Evolutionary conservation across 139 green algal species (phyloP).

Genomic region (Haematococcus sp.): DNA sequence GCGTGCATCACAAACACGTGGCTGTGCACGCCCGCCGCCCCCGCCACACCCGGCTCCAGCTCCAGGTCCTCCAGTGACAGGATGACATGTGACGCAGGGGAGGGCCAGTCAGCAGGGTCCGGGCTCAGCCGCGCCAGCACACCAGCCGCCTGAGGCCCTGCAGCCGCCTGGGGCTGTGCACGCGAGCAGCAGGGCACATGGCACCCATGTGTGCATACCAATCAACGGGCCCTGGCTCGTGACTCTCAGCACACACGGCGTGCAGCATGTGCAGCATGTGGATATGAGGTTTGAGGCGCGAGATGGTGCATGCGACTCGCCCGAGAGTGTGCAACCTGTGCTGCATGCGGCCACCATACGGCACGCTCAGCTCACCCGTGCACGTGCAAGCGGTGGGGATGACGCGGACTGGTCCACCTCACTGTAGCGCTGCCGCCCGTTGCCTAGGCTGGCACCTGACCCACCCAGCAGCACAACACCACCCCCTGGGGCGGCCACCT

Average conservation of each 20-base stretch:
- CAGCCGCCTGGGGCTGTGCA: slow-evolving; percentile 8
- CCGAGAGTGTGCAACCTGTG: too few relatives aligned
- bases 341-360: too few relatives aligned
- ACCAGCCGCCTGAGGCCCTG: not conserved
- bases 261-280: not conserved
- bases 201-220: not conserved
- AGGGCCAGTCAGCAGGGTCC: not conserved
- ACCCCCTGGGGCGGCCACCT: not conserved
- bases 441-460: too few relatives aligned
- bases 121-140: not conserved
- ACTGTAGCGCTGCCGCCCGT: too few relatives aligned
- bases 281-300: not conserved
- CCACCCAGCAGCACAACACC: too few relatives aligned
- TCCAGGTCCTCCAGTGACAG: not conserved
- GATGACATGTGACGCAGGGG: slow-evolving; percentile 8
- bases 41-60: not conserved
- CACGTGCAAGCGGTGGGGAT: too few relatives aligned
- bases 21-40: not conserved
- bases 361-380: too few relatives aligned
- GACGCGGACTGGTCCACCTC: too few relatives aligned
- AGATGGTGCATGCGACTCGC: too few relatives aligned
- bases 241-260: too few relatives aligned
- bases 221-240: not conserved
- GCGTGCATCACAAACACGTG: slow-evolving; percentile 28
- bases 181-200: not conserved